phyloP scores from a whole-genome alignment of 495 filamentous ascomycete genomes.

The Penicillium macrosclerotiorum region DNA sequence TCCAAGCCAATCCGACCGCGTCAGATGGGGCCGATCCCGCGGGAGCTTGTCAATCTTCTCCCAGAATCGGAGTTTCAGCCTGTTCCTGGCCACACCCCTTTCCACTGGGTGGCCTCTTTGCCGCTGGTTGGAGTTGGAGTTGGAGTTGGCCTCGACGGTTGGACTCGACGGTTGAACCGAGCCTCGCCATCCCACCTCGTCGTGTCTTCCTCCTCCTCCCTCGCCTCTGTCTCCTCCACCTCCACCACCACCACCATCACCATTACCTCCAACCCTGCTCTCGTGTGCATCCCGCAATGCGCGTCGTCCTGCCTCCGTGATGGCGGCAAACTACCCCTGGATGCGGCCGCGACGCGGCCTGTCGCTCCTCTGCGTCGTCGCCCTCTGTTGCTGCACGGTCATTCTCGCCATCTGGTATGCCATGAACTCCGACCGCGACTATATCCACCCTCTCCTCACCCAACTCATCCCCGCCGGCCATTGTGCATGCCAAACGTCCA shows the following conservation, averaged over 20 bases:
- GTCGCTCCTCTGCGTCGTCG: conserved; percentile 21
- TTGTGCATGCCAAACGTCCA: conserved; percentile 40
- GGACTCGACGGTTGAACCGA: neutral
- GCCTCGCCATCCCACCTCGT: conserved; percentile 1
- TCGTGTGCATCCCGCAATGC: too few relatives aligned
- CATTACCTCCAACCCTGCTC: neutral
- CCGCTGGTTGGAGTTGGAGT: too few relatives aligned
- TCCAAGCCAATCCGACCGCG: neutral
- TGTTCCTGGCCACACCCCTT: neutral
- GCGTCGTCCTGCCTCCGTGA: conserved; percentile 7
- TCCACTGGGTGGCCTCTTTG: too few relatives aligned
- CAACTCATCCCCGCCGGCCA: conserved; percentile 43
- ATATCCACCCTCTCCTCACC: conserved; percentile 37
- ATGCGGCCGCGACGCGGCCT: conserved; percentile 28
- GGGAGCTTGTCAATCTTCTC: conserved; percentile 9
- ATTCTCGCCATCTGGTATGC: conserved; percentile 37
- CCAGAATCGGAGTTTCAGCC: conserved; percentile 4
- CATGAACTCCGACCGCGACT: conserved; percentile 39
- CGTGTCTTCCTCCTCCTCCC: neutral
- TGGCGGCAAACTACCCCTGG: conserved; percentile 24
- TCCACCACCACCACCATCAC: neutral
- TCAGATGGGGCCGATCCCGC: neutral
- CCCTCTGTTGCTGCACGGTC: conserved; percentile 13
- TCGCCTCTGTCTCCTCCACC: neutral
- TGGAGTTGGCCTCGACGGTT: too few relatives aligned